Base-by-base conservation (phyloP, 768 basidiomycete species). In the Pholiota molesta region DNA sequence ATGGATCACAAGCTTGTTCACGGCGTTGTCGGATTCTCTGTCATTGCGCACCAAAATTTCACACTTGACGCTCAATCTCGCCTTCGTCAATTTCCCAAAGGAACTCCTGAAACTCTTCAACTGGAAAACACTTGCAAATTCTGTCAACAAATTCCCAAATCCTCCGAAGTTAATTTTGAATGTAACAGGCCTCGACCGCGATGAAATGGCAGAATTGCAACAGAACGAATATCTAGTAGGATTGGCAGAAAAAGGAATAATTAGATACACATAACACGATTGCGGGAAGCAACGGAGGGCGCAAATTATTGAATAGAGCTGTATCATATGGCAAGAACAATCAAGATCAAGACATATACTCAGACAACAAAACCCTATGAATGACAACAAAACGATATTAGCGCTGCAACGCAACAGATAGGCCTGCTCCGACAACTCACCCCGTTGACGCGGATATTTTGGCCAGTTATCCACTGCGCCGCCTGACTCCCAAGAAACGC, bases 401-500 rank as follows among this genome's bases (percentile, higher is more conserved):
- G 10, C 21, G 11, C 11, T 14, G 19, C 13, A 6, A 49, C 9
- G 23, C 47, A 2, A 26, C 21, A 26, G 3, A 26, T 8, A 26
- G 8, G 21, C 19, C 23, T 26, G 11, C 21, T 10, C 9, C 23
- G 1, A 35, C 13, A 5, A 74, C 84, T 72, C 59, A 85, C 87
- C 67, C 87, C 86, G 66, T 86, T 84, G 10, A 83, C 81, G 17
- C 78, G 73, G n/a, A 86, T 74, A 62, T 81, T 85, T 70, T 86
- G 83, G 0, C 85, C 85, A 63, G 82, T 86, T 8, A 86, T 72
- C 86, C 86, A 86, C 55, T 78, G 76, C 0, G 82, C 83, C 3
- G 83, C 85, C 4, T 77, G 75, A 62, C 81, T 81, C 5, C 78
- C 81, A 11, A 87, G 63, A 68, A 87, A 87, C 4, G 79, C 78